Conservation (phyloP, 352 stramenopile species). For the Poterioochromonas sp. region DNA sequence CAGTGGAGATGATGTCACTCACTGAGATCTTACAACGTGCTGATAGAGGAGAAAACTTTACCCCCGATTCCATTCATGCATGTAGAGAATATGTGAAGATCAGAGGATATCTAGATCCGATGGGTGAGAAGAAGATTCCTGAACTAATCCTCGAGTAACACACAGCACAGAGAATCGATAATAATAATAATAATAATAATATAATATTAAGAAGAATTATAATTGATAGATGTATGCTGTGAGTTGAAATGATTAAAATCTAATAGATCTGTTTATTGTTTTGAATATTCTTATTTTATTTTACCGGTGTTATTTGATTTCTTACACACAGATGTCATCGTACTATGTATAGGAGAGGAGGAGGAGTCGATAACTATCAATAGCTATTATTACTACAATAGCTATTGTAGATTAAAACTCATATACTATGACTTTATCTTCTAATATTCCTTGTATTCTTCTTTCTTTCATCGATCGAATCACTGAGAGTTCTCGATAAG, state of each 20-base stretch:
- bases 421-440: neutral
- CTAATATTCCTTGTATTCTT: neutral
- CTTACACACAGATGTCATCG: neutral
- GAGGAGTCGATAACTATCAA: neutral
- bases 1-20: constrained; percentile 37
- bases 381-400: neutral
- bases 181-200: neutral
- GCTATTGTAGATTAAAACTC: neutral
- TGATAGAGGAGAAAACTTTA: constrained; percentile 24
- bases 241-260: neutral
- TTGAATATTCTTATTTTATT: neutral
- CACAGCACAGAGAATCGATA: neutral
- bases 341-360: neutral
- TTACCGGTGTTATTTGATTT: too few relatives aligned
- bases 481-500: too few relatives aligned
- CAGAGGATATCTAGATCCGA: neutral
- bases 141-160: neutral
- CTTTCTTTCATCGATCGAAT: too few relatives aligned
- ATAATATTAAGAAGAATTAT: neutral
- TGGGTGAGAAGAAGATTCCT: neutral
- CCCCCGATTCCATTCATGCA: constrained; percentile 24
- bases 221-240: neutral
- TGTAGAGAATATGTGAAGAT: constrained; percentile 32
- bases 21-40: constrained; percentile 34
- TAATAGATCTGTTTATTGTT: neutral